A percentile compares a stretch with the other conserved stretches of the same genome.
phyloP scores from a whole-genome alignment of 495 filamentous ascomycete species.

The Pyrenula massariospora region DNA sequence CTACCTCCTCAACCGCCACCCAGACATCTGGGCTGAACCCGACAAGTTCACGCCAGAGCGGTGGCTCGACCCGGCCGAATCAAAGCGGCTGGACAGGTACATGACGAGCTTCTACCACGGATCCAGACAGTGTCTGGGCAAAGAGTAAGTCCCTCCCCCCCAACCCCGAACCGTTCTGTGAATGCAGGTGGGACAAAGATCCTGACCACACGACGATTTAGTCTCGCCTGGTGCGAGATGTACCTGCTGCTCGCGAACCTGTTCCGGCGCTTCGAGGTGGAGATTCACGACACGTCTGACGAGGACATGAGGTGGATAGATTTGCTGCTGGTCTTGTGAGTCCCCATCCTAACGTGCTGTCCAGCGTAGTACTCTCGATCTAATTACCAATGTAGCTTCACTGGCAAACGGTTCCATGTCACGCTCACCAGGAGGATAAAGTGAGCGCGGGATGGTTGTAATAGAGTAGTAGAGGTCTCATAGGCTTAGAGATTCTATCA shows the following conservation, averaged over 20 bases:
- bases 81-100: constrained; percentile 21
- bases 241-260: constrained; percentile 16
- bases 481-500: too few relatives aligned
- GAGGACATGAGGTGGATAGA: not conserved
- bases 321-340: not conserved
- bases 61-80: constrained; percentile 22
- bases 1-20: constrained; percentile 24
- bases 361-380: not conserved
- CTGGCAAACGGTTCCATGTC: not conserved
- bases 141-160: constrained; percentile 7
- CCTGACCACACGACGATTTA: not conserved
- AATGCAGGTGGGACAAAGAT: too few relatives aligned
- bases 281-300: not conserved
- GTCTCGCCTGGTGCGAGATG: constrained; percentile 20
- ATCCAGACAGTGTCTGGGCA: constrained; percentile 27
- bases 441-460: too few relatives aligned
- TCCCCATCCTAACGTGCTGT: not conserved
- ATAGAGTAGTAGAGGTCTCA: too few relatives aligned
- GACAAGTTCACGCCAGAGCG: constrained; percentile 36
- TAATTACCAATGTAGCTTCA: not conserved
- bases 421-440: too few relatives aligned
- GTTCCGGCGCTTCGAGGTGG: not conserved
- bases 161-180: not conserved
- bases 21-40: constrained; percentile 34
- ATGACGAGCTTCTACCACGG: constrained; percentile 31